Conservation (phyloP, 805 yeast species). For the Candida loeiensis region DNA sequence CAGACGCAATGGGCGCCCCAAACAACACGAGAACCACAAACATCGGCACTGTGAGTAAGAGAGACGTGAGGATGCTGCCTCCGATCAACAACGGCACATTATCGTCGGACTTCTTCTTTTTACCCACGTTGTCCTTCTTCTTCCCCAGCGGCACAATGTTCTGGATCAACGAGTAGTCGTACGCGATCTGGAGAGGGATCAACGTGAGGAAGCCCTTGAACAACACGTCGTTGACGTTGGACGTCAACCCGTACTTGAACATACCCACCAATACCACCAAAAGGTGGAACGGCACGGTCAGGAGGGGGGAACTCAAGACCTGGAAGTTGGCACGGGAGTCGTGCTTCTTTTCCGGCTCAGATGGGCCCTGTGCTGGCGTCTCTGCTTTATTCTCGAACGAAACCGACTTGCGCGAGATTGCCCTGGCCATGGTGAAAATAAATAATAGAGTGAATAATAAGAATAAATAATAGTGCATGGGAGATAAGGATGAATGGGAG, state of each 20-base stretch:
- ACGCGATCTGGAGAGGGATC: slow-evolving; percentile 21
- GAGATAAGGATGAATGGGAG: too few relatives aligned
- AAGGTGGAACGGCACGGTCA: slow-evolving; percentile 29
- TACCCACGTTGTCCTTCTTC: too few relatives aligned
- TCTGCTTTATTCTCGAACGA: slow-evolving; percentile 16
- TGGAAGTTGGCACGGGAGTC: slow-evolving; percentile 12
- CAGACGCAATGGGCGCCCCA: slow-evolving; percentile 74
- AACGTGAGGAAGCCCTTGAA: slow-evolving; percentile 24
- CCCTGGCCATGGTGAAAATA: slow-evolving; percentile 5
- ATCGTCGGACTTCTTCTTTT: slow-evolving; percentile 5
- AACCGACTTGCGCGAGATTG: slow-evolving; percentile 18
- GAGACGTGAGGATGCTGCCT: slow-evolving; percentile 28
- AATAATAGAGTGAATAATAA: slow-evolving; percentile 1
- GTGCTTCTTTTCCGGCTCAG: neutral
- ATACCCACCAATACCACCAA: slow-evolving; percentile 24
- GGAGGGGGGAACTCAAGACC: slow-evolving; percentile 11
- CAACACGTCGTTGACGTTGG: slow-evolving; percentile 21
- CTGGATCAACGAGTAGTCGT: slow-evolving; percentile 14
- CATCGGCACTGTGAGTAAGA: slow-evolving; percentile 36
- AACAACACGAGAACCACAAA: slow-evolving; percentile 50
- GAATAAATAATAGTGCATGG: slow-evolving; percentile 1
- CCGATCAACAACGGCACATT: slow-evolving; percentile 13
- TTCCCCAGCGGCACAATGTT: neutral
- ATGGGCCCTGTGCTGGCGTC: slow-evolving; percentile 4
- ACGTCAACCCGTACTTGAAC: slow-evolving; percentile 30